phyloP scores from a whole-genome alignment of 192 early-diverging fungal species.

The Spizellomyces sp. region DNA sequence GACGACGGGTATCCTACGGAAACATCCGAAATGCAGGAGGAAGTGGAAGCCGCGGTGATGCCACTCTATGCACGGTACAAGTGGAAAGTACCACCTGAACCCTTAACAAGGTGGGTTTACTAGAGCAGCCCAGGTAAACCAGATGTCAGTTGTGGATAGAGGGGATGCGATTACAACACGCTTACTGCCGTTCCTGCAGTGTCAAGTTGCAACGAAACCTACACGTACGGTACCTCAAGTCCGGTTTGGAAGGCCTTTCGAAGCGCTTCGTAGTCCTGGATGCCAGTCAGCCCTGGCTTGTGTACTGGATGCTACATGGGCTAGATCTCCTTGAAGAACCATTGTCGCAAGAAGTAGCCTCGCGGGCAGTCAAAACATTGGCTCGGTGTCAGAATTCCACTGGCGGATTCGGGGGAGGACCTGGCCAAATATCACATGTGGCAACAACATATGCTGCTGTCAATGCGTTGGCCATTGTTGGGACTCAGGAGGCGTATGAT shows the following conservation, averaged over 20 bases:
- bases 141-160: neutral
- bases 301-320: constrained; percentile 88
- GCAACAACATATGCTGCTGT: constrained; percentile 90
- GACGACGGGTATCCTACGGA: constrained; percentile 63
- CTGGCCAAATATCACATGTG: constrained; percentile 81
- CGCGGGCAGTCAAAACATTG: constrained; percentile 64
- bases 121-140: constrained; percentile 5
- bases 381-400: constrained; percentile 60
- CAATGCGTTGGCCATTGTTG: constrained; percentile 77
- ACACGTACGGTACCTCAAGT: constrained; percentile 63
- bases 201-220: constrained; percentile 47
- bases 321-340: constrained; percentile 70
- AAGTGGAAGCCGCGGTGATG: constrained; percentile 38
- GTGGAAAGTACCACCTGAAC: constrained; percentile 7
- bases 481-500: constrained; percentile 70
- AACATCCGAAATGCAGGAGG: constrained; percentile 62
- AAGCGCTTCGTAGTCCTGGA: constrained; percentile 69
- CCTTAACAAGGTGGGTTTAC: constrained; percentile 7
- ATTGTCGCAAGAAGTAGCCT: constrained; percentile 21
- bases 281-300: constrained; percentile 88
- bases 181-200: constrained; percentile 12
- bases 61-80: constrained; percentile 26
- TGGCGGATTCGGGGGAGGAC: constrained; percentile 91
- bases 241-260: constrained; percentile 54
- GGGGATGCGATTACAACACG: constrained; percentile 10